phyloP scores from a whole-genome alignment of 2,329 filamentous ascomycete genomes.

The Ophiostoma australiae region DNA sequence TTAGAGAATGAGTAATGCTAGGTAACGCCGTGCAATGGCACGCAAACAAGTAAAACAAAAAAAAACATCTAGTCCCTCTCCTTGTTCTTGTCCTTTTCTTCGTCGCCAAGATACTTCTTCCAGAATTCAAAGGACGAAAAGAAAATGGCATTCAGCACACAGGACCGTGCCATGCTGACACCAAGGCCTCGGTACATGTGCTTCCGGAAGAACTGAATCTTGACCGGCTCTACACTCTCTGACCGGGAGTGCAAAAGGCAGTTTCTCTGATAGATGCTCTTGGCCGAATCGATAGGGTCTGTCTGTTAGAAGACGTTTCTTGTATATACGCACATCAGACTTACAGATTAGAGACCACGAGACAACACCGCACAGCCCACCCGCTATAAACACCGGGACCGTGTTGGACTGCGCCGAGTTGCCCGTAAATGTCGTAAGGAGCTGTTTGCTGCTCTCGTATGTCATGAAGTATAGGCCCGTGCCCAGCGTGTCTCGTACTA shows the following conservation, averaged over 20 bases:
- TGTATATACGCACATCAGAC: background rate
- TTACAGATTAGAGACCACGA: constrained; percentile 73
- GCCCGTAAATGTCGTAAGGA: constrained; percentile 68
- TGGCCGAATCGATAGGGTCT: constrained; percentile 72
- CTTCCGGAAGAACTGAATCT: constrained; percentile 70
- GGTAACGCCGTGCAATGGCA: constrained; percentile 1
- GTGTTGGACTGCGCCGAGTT: constrained; percentile 71
- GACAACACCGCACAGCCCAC: constrained; percentile 75
- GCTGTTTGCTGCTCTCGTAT: constrained; percentile 80
- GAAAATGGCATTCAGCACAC: constrained; percentile 81
- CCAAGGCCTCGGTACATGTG: constrained; percentile 79
- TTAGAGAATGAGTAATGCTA: background rate
- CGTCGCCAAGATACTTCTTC: constrained; percentile 50
- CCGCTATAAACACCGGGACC: constrained; percentile 71
- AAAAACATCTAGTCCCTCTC: background rate
- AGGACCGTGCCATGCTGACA: constrained; percentile 77
- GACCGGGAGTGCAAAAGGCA: constrained; percentile 65
- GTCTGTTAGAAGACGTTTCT: background rate
- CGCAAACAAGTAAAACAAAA: background rate
- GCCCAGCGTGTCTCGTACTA: constrained; percentile 76
- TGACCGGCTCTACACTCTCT: constrained; percentile 61
- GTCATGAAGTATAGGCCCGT: constrained; percentile 85
- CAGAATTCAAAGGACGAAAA: constrained; percentile 83
- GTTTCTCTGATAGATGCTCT: constrained; percentile 80
- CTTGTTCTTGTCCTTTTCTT: background rate